Evolutionary conservation across 2,329 filamentous ascomycete genomes (phyloP), one percentile per base, ranked within the genome.

Genomic region (Xylaria sp.): DNA sequence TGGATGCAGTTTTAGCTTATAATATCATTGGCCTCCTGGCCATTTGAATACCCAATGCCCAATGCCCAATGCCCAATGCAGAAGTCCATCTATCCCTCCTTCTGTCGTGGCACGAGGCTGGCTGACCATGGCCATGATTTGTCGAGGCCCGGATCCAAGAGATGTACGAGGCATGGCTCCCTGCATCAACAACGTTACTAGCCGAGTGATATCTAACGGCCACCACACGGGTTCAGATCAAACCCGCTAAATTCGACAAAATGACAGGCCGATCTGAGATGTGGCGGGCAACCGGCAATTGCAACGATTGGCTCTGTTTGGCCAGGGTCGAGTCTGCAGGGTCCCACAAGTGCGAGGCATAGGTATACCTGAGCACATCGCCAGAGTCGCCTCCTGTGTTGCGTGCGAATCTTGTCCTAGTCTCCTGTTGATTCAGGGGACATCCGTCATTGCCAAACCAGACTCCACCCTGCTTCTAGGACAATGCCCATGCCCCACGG

Each of bases 331-430:
- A 61, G 19, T 29, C 34, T 26, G 8, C 26, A 6, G 18, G 37
- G 62, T 66, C 11, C 54, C 44, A 66, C 63, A 44, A 44, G 61
- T 63, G 58, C 47, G 39, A 63, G 54, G 51, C 50, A 53, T 61
- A 52, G 44, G 58, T 47, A 46, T n/a, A n/a, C n/a, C n/a, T 29
- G 41, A 47, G 24, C 49, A 50, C 38, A 17, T 54, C 51, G 47
- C 51, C 52, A 54, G 50, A 51, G 54, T 42, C 44, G 37, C 22
- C 34, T 37, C 38, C 29, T 50, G 44, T 55, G 47, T 45, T 20
- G 50, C 48, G 22, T 24, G 48, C 41, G 39, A 21, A 39, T 56
- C 40, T 48, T 9, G 17, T 24, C 38, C 38, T 43, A 39, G 45
- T 39, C 22, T 22, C 39, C 41, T 39, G 8, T 43, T 48, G 43